Percentiles rank a stretch among this genome's conserved stretches.
Evolutionary conservation across 2,329 filamentous ascomycete genomes (phyloP).

Genomic region (Plenodomus lindquistii): DNA sequence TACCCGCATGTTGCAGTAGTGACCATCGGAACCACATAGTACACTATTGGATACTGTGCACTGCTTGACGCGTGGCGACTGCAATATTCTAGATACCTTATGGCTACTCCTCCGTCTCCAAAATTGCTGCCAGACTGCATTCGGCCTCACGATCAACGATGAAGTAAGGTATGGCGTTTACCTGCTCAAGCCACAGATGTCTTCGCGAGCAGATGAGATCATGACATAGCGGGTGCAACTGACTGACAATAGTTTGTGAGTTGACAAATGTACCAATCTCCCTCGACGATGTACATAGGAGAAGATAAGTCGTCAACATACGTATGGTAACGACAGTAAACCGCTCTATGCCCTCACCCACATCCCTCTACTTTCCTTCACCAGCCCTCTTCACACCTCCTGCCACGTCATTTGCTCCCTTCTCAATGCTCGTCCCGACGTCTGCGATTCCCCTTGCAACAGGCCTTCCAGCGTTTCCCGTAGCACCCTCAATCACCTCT

Average conservation of each 20-base stretch:
- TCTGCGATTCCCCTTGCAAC: constrained; percentile 49
- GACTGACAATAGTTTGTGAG: no score
- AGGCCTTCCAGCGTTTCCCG: constrained; percentile 48
- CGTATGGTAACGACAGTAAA: not conserved
- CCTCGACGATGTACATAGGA: no score
- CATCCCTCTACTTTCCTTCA: constrained; percentile 46
- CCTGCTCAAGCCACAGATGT: not conserved
- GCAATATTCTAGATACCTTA: not conserved
- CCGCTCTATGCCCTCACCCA: not conserved
- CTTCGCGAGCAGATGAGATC: no score
- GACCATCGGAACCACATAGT: not conserved
- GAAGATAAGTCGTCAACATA: no score
- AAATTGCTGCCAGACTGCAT: not conserved
- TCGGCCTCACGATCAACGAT: no score
- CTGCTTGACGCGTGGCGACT: not conserved
- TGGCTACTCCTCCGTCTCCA: not conserved
- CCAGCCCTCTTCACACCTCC: constrained; percentile 53
- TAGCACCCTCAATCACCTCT: constrained; percentile 52
- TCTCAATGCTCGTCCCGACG: constrained; percentile 51
- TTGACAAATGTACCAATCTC: no score
- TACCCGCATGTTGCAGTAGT: not conserved
- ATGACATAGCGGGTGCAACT: no score
- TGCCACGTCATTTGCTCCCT: constrained; percentile 48
- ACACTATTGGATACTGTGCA: not conserved
- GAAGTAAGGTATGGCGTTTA: not conserved